Evolutionary conservation across 176 grass and related monocot species (phyloP).

Genomic region (Ampelocalamus luodianensis): DNA sequence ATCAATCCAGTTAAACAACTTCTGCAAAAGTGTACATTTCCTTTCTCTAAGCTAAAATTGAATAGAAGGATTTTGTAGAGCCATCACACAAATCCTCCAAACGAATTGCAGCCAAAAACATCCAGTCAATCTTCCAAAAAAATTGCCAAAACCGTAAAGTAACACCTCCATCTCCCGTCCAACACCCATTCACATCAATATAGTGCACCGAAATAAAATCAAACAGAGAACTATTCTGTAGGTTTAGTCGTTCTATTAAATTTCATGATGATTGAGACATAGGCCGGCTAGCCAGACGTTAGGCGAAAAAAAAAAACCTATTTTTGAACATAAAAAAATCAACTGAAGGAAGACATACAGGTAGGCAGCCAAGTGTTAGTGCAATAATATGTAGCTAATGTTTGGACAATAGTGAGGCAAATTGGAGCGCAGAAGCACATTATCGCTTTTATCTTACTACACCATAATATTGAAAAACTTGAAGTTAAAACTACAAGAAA

Average conservation of each 20-base stretch:
- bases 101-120: not conserved
- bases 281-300: not conserved
- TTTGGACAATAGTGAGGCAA: not conserved
- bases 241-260: not conserved
- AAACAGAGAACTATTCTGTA: too few relatives aligned
- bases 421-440: not conserved
- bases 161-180: not conserved
- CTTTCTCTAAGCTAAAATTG: not conserved
- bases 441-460: not conserved
- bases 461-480: conserved; percentile 8
- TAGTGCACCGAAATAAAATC: not conserved
- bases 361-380: not conserved
- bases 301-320: not conserved
- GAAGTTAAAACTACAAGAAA: conserved; percentile 29
- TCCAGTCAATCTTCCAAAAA: not conserved
- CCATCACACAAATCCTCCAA: not conserved
- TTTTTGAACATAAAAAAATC: not conserved
- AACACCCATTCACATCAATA: not conserved
- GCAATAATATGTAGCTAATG: not conserved
- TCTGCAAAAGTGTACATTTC: not conserved
- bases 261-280: not conserved
- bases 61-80: not conserved
- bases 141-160: not conserved
- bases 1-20: too few relatives aligned
- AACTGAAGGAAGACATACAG: not conserved